Base-by-base conservation (phyloP, 2,329 filamentous ascomycete species). In the Microdochium paspali region DNA sequence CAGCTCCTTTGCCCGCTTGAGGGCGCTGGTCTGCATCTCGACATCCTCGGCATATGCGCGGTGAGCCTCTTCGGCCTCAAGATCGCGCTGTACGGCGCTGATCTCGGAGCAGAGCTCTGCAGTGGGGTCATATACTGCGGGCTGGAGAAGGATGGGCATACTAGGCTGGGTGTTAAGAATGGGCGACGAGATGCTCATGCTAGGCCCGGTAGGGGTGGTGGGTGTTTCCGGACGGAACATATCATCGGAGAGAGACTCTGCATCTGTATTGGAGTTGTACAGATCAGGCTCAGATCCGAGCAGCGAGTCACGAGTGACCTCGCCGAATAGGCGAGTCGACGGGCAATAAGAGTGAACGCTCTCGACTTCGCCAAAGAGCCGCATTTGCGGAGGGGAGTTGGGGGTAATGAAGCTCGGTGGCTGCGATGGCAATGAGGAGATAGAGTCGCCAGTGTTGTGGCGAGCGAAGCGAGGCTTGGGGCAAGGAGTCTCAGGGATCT, bases 1-100 rank as follows among this genome's bases (percentile, higher is more conserved):
- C 1, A 77, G 75, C 52, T 79, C 77, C 58, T 77, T 79, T 28
- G 80, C 80, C 49, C 76, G 74, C 56, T 72, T 70, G 45, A 84
- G 65, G 10, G 78, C 76, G 53, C 68, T 74, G 4, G 68, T 68
- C 48, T 79, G 72, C 47, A 75, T 72, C 9, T 71, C 72, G 2
- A 73, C 68, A 54, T 83, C 77, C 52, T 82, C 74, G 20, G 78
- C 79, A 23, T 81, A 66, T 42, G 72, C 67, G 10, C 75, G 69
- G 51, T 80, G 76, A 2, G 69, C 66, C 53, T 76, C 71, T 56
- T 83, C 79, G 50, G 74, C 72, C 53, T 75, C 70, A 39, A 79
- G 65, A 56, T 79, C 74, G 53, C 78, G 76, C 59, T 81, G 79
- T 25, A 81, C 73, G 2, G 76, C 68, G 13, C 75, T 73, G 50